Evolutionary conservation across 2,329 filamentous ascomycete genomes (phyloP).

Genomic region (Cucurbitaria berberidis): DNA sequence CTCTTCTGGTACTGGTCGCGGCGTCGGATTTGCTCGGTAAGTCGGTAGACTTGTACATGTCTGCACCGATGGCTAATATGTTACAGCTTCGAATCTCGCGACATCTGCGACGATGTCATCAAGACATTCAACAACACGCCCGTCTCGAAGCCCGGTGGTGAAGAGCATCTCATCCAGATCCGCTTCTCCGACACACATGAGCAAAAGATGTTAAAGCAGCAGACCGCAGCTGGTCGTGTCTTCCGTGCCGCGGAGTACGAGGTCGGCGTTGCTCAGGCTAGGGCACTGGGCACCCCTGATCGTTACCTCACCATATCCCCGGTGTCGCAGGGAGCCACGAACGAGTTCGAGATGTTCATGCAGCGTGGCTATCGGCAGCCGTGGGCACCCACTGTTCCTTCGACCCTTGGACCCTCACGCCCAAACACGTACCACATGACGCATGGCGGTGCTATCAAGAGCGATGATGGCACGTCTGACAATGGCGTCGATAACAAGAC

Average conservation of each 20-base stretch:
- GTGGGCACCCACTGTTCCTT: conserved; percentile 44
- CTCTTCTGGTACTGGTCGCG: conserved; percentile 88
- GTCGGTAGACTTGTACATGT: conserved; percentile 28
- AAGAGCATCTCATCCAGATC: conserved; percentile 85
- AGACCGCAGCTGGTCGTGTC: conserved; percentile 92
- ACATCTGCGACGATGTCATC: conserved; percentile 90
- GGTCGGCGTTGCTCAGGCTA: conserved; percentile 50
- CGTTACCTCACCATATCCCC: conserved; percentile 45
- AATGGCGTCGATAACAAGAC: conserved; percentile 39
- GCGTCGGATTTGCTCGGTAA: conserved; percentile 96
- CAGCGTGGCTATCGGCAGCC: conserved; percentile 43
- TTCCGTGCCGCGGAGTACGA: conserved; percentile 94
- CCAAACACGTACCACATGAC: conserved; percentile 36
- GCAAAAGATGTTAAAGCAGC: conserved; percentile 95
- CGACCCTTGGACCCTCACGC: conserved; percentile 42
- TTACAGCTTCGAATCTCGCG: conserved; percentile 82
- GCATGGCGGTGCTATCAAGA: conserved; percentile 33
- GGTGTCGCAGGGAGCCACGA: conserved; percentile 39
- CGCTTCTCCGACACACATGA: conserved; percentile 96
- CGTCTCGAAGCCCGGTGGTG: conserved; percentile 63
- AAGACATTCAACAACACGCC: conserved; percentile 77
- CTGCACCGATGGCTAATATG: conserved; percentile 2
- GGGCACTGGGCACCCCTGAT: conserved; percentile 41
- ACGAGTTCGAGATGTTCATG: conserved; percentile 50
- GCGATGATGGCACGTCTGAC: conserved; percentile 39